Evolutionary conservation across 2,329 filamentous ascomycete genomes (phyloP).

Genomic region (Trichoderma polysporum): DNA sequence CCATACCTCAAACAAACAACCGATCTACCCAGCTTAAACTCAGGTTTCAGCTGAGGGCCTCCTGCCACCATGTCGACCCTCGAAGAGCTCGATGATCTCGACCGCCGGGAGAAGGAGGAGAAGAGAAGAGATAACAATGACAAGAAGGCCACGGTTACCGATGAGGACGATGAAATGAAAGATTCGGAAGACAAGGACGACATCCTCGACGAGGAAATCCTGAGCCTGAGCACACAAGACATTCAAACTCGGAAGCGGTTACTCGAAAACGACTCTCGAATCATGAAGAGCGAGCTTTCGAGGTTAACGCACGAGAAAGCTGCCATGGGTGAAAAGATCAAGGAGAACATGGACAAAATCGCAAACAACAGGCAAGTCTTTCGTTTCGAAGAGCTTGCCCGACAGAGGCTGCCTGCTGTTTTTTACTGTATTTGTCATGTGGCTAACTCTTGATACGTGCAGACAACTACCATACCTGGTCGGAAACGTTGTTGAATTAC

Average conservation of each 20-base stretch:
- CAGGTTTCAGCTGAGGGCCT: conserved; percentile 7
- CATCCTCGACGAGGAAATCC: conserved; percentile 87
- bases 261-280: conserved; percentile 94
- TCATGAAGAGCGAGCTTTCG: conserved; percentile 97
- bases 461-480: conserved; percentile 98
- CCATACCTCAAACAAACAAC: not conserved
- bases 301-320: conserved; percentile 93
- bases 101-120: conserved; percentile 76
- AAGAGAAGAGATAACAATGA: conserved; percentile 41
- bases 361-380: conserved; percentile 85
- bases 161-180: conserved; percentile 79
- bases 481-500: conserved; percentile 94
- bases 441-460: conserved; percentile 5
- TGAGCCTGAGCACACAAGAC: conserved; percentile 90
- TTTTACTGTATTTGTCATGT: not conserved
- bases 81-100: conserved; percentile 87
- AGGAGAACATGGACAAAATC: conserved; percentile 98
- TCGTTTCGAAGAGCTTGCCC: not conserved
- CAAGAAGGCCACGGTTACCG: conserved; percentile 44
- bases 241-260: conserved; percentile 87
- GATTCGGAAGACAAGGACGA: conserved; percentile 79
- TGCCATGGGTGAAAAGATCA: conserved; percentile 97
- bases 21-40: not conserved
- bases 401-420: not conserved
- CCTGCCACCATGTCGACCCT: conserved; percentile 72